These are phyloP conservation scores for Bocquillonia castaneifolia DNA, from an alignment of 441 rosid species.

Conservation along the genomic window DNA sequence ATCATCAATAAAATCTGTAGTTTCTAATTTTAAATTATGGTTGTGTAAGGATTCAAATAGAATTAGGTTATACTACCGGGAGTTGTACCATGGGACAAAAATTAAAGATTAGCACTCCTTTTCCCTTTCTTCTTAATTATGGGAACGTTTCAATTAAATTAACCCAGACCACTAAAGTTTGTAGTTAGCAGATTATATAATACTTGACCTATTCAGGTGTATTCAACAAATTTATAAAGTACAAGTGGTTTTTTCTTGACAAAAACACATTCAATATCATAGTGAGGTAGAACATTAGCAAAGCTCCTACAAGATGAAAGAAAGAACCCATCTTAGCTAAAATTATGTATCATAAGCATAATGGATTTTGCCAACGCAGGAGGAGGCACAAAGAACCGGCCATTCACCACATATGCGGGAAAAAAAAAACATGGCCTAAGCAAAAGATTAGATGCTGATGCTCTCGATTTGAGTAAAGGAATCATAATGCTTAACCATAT, in stretches of 20 bases:
- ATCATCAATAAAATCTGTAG: neutral
- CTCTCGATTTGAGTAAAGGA: neutral
- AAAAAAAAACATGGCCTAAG: neutral
- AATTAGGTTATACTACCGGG: neutral
- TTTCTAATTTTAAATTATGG: neutral
- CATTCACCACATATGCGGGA: neutral
- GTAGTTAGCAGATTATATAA: neutral
- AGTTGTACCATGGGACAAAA: neutral
- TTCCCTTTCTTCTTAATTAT: neutral
- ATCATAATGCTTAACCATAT: neutral
- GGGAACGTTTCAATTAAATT: neutral
- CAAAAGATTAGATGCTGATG: conserved; percentile 1
- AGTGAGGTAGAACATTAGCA: neutral
- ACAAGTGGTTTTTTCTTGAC: neutral
- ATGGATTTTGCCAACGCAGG: neutral
- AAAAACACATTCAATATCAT: neutral
- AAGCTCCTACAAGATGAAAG: neutral
- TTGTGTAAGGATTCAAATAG: neutral
- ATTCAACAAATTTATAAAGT: neutral
- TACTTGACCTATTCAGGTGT: neutral
- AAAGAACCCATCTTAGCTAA: neutral
- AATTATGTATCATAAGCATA: neutral
- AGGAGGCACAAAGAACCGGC: no score
- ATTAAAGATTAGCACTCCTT: neutral
- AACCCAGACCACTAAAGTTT: neutral